Base-by-base conservation (phyloP, 768 basidiomycete species). In the Calocera cornea region DNA sequence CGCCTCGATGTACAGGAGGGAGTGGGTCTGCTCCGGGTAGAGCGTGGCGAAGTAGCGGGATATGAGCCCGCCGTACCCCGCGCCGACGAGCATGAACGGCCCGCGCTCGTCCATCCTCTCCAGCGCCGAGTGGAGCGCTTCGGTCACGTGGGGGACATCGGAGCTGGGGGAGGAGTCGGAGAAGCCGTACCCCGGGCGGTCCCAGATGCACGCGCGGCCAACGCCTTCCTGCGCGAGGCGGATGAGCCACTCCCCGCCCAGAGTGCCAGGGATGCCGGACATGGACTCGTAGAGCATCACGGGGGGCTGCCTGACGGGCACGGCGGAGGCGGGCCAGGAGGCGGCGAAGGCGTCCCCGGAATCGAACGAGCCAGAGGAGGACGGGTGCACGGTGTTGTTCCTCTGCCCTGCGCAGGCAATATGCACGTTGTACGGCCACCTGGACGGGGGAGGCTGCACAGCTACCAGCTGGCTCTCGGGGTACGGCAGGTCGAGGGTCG, bases 131-230 rank as follows among this genome's bases (percentile, higher is more conserved):
- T 72, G 75, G 8, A 77, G 65, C 0, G 69, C 68, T 67, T 75
- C 75, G 0, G 74, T 71, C 12, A 77, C 73, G 31, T 65, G 41
- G 16, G 74, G 74, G 27, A 77, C 60, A 40, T 75, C 73, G 31
- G 73, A 73, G 19, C 71, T 69, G 10, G 68, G 64, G 47, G 73
- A 67, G 29, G 72, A 69, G n/a, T 77, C 72, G 34, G 72, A 73
- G 69, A 76, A 76, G 1, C 76, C 76, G 63, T 77, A 77, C 3
- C 76, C 76, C 7, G 76, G 76, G 68, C 76, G 67, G 65, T 77
- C 76, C 76, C 76, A 77, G 1, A 73, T 70, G 68, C 76, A 77
- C 24, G 76, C 72, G 34, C 71, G 70, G 0, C 73, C 73, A 34
- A 77, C 72, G 27, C 73, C 73, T 54, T 71, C 54, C 34, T 71